Evolutionary conservation across 1,284 basidiomycete species (phyloP), one percentile per base, ranked within the genome.

Genomic region (Xerocomus nothofagi): DNA sequence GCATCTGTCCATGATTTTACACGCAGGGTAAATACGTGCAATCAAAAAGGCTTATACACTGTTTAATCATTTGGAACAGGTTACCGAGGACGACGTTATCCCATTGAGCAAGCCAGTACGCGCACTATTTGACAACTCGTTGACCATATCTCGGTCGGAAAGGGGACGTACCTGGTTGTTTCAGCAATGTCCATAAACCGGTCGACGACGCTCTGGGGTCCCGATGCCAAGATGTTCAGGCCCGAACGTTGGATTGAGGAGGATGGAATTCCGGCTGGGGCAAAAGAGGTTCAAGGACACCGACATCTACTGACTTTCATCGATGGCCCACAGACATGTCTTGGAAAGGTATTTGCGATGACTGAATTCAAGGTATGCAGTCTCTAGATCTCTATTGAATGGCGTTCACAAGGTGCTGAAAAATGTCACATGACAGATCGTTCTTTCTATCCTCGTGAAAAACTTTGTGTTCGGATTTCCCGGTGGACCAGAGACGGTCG

Each of bases 11-110:
- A 6, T 6, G 74, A 75, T 37, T 72, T 75, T 1, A 71, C 67
- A 0, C 71, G 75, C 2, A 73, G 73, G 0, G 74, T 74, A 15
- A 58, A 67, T 68, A 6, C 11, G 11, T 2, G 2, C n/a, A 1
- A 18, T 14, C 0, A 0, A 17, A 18, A n/a, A 0, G 8, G 23
- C 33, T 27, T 8, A 15, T 27, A 3, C 15, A 5, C 4, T n/a
- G 4, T 27, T 27, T 7, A 52, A 4, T 9, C 20, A 37, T 34
- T 12, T 10, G 6, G 15, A 21, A 41, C 68, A 68, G 77, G 79
- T 61, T 1, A 51, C 65, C 20, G 62, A 80, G 68, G 78, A 82
- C 54, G 80, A 83, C 47, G 58, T 80, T 2, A 72, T 84, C 18
- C 82, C 80, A 0, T 70, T 83, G 47, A 69, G 67, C 32, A 54